Percentiles rank a stretch among this genome's conserved stretches.
Conservation (phyloP, 768 basidiomycete genomes). For the Leccinum subtestaceum region DNA sequence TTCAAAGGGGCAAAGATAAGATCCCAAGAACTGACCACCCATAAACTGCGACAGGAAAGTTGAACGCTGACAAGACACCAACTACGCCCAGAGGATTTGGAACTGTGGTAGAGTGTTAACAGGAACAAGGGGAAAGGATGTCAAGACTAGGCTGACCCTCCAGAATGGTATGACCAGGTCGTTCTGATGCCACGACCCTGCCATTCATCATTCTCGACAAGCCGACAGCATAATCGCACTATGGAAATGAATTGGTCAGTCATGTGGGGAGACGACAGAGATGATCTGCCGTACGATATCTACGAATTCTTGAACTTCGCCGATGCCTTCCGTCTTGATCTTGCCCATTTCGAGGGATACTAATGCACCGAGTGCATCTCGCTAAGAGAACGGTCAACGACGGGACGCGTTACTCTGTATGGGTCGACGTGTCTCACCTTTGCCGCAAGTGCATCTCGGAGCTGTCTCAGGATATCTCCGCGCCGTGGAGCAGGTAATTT, state of each 20-base stretch:
- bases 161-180: constrained; percentile 86
- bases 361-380: constrained; percentile 75
- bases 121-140: not conserved
- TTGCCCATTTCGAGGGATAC: constrained; percentile 91
- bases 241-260: constrained; percentile 9
- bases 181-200: constrained; percentile 80
- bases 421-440: constrained; percentile 49
- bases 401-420: not conserved
- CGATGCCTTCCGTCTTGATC: constrained; percentile 85
- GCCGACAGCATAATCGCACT: constrained; percentile 96
- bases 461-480: constrained; percentile 86
- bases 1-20: constrained; percentile 1
- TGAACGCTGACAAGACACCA: constrained; percentile 86
- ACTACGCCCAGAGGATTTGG: constrained; percentile 84
- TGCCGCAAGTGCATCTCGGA: constrained; percentile 72
- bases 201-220: constrained; percentile 95
- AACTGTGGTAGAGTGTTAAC: constrained; percentile 45
- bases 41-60: constrained; percentile 93
- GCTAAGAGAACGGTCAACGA: constrained; percentile 40
- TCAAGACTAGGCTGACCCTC: constrained; percentile 54
- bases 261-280: not conserved
- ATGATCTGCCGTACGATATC: constrained; percentile 68
- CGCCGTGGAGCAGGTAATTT: constrained; percentile 81
- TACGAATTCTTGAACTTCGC: constrained; percentile 93
- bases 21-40: constrained; percentile 60